Evolutionary conservation across 768 basidiomycete genomes (phyloP).

Genomic region (Termitomyces sp.): DNA sequence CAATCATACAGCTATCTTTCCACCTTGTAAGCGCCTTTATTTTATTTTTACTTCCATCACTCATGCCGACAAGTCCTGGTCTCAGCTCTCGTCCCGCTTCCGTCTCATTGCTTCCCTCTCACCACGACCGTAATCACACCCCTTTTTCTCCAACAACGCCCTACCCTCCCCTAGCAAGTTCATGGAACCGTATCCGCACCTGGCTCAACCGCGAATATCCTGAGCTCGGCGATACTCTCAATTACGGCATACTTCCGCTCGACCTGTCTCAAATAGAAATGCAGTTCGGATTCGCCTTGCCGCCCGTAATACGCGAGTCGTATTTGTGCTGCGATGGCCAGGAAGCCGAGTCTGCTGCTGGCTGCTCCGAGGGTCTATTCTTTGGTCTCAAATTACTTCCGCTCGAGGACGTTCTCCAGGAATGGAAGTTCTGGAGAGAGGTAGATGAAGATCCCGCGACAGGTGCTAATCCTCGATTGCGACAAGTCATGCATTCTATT

Average conservation of each 20-base stretch:
- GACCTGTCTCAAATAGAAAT: slow-evolving; percentile 80
- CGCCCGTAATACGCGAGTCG: slow-evolving; percentile 84
- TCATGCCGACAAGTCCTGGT: slow-evolving; percentile 23
- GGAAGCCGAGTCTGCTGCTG: slow-evolving; percentile 84
- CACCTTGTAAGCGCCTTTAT: slow-evolving; percentile 35
- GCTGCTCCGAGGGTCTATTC: slow-evolving; percentile 87
- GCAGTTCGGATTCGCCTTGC: slow-evolving; percentile 80
- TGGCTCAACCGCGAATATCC: slow-evolving; percentile 87
- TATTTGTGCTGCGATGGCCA: slow-evolving; percentile 89
- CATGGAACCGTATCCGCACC: slow-evolving; percentile 79
- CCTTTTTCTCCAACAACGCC: slow-evolving; percentile 33
- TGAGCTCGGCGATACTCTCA: slow-evolving; percentile 92
- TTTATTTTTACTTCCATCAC: slow-evolving; percentile 5
- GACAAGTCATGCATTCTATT: slow-evolving; percentile 79
- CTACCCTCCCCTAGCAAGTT: slow-evolving; percentile 77
- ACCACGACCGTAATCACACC: slow-evolving; percentile 46
- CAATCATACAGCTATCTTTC: slow-evolving; percentile 59
- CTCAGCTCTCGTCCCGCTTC: slow-evolving; percentile 41
- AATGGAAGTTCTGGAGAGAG: slow-evolving; percentile 96
- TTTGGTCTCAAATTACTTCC: slow-evolving; percentile 93
- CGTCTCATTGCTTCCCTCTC: slow-evolving; percentile 61
- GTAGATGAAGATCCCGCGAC: slow-evolving; percentile 86
- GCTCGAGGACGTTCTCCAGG: slow-evolving; percentile 87
- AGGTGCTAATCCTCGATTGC: slow-evolving; percentile 70
- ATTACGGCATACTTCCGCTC: slow-evolving; percentile 78